Conservation (phyloP, 352 stramenopile genomes). For the Phytophthora ohioensis region DNA sequence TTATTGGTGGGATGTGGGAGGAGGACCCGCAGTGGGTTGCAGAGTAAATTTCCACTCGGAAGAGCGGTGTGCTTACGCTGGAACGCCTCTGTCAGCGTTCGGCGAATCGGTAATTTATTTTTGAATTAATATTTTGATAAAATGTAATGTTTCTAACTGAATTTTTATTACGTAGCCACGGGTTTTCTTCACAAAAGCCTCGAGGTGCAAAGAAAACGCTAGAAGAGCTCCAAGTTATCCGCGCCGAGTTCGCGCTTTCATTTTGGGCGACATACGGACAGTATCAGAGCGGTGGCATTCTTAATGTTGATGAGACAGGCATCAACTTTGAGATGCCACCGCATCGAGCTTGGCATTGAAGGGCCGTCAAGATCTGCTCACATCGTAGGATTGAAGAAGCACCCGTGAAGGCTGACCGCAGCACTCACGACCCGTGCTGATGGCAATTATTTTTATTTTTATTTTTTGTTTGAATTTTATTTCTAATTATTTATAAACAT, state of each 20-base stretch:
- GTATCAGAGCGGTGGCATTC: conserved; percentile 6
- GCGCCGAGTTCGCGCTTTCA: not conserved
- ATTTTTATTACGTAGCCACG: conserved; percentile 5
- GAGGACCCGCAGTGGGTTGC: not conserved
- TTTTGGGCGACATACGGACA: not conserved
- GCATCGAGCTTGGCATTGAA: not conserved
- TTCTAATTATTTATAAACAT: not conserved
- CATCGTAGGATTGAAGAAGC: conserved; percentile 4
- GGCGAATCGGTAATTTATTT: not conserved
- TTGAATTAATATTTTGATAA: not conserved
- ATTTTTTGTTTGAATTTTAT: conserved; percentile 1
- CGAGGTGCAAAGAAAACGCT: not conserved
- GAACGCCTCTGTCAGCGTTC: not conserved
- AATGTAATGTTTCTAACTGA: not conserved
- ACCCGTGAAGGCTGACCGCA: not conserved
- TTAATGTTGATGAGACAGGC: conserved; percentile 13
- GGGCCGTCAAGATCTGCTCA: not conserved
- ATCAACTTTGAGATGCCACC: conserved; percentile 17
- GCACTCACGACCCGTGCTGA: conserved; percentile 5
- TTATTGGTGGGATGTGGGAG: not conserved
- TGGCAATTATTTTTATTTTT: conserved; percentile 7
- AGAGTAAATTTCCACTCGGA: not conserved
- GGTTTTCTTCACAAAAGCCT: not conserved
- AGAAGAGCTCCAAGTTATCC: conserved; percentile 1
- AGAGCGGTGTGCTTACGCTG: not conserved